A percentile compares a stretch with the other conserved stretches of the same genome.
Conservation (phyloP, 1,284 basidiomycete genomes). For the Rhodotorula sp. region DNA sequence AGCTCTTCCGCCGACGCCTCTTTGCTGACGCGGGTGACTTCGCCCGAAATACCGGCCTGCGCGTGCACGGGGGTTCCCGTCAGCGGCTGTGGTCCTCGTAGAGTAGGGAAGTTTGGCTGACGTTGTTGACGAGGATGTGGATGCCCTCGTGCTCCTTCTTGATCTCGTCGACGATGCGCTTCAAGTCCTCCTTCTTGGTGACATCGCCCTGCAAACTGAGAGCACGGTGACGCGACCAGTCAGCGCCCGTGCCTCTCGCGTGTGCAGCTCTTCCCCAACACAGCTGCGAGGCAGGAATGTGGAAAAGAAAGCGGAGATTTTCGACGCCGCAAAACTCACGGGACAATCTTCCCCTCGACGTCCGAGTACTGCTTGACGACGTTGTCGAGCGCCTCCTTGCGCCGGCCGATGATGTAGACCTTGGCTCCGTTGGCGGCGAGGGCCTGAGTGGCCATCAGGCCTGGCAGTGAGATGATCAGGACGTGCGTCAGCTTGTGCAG, state of each 20-base stretch:
- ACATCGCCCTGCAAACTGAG: conserved; percentile 57
- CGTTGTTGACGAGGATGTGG: conserved; percentile 68
- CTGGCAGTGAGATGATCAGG: background rate
- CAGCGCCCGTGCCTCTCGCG: background rate
- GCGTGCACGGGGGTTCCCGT: conserved; percentile 51
- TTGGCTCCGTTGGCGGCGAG: conserved; percentile 74
- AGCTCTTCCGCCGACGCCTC: conserved; percentile 45
- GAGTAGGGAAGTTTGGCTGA: too few species aligned
- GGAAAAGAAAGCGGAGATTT: conserved; percentile 33
- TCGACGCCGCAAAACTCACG: conserved; percentile 32
- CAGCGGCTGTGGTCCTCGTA: background rate
- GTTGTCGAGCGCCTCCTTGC: conserved; percentile 53
- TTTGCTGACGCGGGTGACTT: conserved; percentile 58
- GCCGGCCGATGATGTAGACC: conserved; percentile 68
- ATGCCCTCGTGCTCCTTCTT: conserved; percentile 62
- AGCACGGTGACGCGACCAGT: background rate
- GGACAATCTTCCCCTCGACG: conserved; percentile 50
- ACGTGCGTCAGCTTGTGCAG: background rate
- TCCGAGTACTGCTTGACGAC: conserved; percentile 52
- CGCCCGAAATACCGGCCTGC: conserved; percentile 47
- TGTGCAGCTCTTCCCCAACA: too few species aligned
- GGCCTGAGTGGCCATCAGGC: conserved; percentile 65
- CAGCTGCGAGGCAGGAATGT: too few species aligned
- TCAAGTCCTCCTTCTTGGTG: conserved; percentile 66
- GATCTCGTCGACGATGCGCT: conserved; percentile 58